A percentile compares a stretch with the other conserved stretches of the same genome.
Evolutionary conservation across 2,329 filamentous ascomycete species (phyloP).

Genomic region (Nemania sp.): DNA sequence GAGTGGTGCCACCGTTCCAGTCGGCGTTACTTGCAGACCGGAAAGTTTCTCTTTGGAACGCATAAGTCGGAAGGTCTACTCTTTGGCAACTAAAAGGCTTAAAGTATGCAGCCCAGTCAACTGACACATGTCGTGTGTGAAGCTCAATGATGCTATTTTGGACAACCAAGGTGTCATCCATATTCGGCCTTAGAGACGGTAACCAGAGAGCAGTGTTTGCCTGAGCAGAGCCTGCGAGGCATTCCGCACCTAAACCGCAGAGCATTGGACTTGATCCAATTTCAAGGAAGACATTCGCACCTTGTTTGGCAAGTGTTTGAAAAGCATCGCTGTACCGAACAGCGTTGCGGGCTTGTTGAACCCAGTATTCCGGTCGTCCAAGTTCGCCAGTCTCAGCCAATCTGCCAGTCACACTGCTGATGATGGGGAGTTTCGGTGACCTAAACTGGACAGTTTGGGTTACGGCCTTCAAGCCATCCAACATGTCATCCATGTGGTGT

Average conservation of each 20-base stretch:
- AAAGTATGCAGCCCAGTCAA: slow-evolving; percentile 41
- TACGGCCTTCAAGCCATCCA: too few species aligned
- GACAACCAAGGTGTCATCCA: slow-evolving; percentile 23
- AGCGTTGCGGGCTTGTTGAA: slow-evolving; percentile 34
- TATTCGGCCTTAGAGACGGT: slow-evolving; percentile 31
- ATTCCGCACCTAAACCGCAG: slow-evolving; percentile 36
- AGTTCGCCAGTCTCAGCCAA: too few species aligned
- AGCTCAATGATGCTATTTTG: slow-evolving; percentile 32
- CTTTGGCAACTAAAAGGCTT: slow-evolving; percentile 33
- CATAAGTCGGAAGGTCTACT: slow-evolving; percentile 39
- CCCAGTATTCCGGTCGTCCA: slow-evolving; percentile 34
- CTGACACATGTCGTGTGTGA: slow-evolving; percentile 31
- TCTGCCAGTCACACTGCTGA: too few species aligned
- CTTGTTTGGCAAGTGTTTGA: slow-evolving; percentile 28
- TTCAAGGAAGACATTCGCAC: slow-evolving; percentile 38
- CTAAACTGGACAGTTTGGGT: too few species aligned
- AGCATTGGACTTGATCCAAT: slow-evolving; percentile 37
- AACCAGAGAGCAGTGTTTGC: slow-evolving; percentile 29
- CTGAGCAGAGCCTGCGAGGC: slow-evolving; percentile 22
- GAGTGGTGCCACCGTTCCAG: background rate
- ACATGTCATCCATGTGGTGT: too few species aligned
- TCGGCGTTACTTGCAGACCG: too few species aligned
- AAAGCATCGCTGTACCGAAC: slow-evolving; percentile 40
- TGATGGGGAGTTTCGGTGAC: too few species aligned
- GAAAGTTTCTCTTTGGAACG: slow-evolving; percentile 34